Percentiles rank a stretch among this genome's conserved stretches.
Conservation (phyloP, 2,329 filamentous ascomycete genomes). For the Alternaria rosae region DNA sequence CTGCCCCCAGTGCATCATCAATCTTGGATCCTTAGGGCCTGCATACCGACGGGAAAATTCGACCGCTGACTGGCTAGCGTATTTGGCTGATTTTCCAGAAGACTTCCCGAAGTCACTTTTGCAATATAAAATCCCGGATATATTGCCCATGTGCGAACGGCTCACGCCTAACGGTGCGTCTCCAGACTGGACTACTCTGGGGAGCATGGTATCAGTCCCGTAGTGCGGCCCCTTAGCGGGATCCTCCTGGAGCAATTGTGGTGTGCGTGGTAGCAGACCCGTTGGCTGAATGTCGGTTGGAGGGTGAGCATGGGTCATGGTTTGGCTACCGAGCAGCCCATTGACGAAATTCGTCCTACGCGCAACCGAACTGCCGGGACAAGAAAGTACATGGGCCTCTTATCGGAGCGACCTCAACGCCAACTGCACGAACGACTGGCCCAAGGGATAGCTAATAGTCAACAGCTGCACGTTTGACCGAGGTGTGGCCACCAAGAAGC, state of each 20-base stretch:
- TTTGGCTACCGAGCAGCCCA: conserved; percentile 37
- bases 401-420: conserved; percentile 38
- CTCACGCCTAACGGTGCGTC: conserved; percentile 20
- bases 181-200: conserved; percentile 25
- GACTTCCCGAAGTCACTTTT: conserved; percentile 17
- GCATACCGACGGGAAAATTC: conserved; percentile 16
- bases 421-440: conserved; percentile 25
- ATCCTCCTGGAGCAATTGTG: conserved; percentile 14
- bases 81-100: conserved; percentile 26
- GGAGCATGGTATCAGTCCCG: conserved; percentile 35
- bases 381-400: conserved; percentile 34
- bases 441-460: conserved; percentile 6
- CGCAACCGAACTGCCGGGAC: conserved; percentile 38
- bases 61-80: conserved; percentile 29
- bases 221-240: conserved; percentile 29
- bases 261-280: conserved; percentile 11
- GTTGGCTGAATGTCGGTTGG: conserved; percentile 28
- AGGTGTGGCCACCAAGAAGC: conserved; percentile 17
- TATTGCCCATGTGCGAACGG: conserved; percentile 28
- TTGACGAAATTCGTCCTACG: conserved; percentile 36
- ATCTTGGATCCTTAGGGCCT: conserved; percentile 20
- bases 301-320: conserved; percentile 32
- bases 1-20: conserved; percentile 20
- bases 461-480: conserved; percentile 19
- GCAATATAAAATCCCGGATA: conserved; percentile 30